These are phyloP conservation scores for Prunus mongolica DNA, from an alignment of 306 rosid genomes.

Conservation along the genomic window DNA sequence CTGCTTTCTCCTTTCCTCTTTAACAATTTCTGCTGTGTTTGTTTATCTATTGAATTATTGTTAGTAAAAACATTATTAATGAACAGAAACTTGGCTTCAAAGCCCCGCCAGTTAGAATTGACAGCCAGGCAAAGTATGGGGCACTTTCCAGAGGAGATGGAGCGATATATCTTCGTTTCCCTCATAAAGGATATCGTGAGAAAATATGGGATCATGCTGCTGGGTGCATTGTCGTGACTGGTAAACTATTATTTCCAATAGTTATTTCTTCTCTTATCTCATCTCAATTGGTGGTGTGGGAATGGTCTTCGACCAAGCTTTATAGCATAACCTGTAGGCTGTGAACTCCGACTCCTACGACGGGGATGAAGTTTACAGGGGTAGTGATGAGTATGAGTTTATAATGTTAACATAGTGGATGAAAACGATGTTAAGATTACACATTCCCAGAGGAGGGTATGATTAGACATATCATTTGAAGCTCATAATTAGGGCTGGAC, in stretches of 20 bases:
- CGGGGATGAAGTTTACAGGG: neutral
- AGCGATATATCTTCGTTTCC: conserved; percentile 86
- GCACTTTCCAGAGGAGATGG: conserved; percentile 98
- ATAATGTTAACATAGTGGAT: neutral
- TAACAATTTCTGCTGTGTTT: neutral
- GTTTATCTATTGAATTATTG: neutral
- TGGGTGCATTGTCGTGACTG: conserved; percentile 84
- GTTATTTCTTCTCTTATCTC: neutral
- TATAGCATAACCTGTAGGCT: neutral
- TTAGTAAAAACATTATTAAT: conserved; percentile 8
- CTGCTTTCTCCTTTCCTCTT: conserved; percentile 6
- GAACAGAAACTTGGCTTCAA: conserved; percentile 93
- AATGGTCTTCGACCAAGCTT: neutral
- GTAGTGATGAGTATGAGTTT: neutral
- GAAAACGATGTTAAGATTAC: neutral
- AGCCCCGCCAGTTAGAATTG: conserved; percentile 93
- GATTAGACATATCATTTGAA: neutral
- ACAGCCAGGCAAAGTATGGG: conserved; percentile 96
- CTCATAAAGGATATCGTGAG: conserved; percentile 85
- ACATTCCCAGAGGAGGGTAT: neutral
- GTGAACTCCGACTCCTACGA: neutral
- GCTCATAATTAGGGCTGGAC: neutral
- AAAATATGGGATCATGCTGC: conserved; percentile 99
- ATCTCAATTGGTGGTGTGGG: neutral
- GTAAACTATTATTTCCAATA: conserved; percentile 32